phyloP scores from a whole-genome alignment of 176 grass and related monocot species.

The Oryza australiensis region DNA sequence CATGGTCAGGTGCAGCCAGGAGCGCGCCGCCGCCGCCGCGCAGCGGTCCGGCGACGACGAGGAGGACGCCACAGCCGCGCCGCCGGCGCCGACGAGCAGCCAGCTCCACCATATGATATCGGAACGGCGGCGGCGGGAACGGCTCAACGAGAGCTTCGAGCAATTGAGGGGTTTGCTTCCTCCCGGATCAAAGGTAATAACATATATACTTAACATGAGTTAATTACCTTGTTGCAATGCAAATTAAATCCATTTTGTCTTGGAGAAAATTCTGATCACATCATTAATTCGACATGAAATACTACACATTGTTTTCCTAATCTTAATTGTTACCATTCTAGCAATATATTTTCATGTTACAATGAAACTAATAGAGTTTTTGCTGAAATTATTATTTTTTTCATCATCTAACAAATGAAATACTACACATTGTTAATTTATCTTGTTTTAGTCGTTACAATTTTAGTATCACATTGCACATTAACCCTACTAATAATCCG shows the following conservation, averaged over 20 bases:
- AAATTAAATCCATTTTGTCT: background rate
- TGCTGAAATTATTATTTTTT: background rate
- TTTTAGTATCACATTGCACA: background rate
- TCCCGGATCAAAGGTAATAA: constrained; percentile 55
- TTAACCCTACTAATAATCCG: background rate
- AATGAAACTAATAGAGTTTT: too few species aligned
- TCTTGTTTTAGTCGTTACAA: background rate
- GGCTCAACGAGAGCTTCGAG: constrained; percentile 78
- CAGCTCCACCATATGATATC: constrained; percentile 82
- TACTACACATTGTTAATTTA: background rate
- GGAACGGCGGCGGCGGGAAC: constrained; percentile 63
- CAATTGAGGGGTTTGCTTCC: constrained; percentile 58
- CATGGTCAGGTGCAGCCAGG: constrained; percentile 17
- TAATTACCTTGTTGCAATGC: background rate
- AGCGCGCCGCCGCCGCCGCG: background rate
- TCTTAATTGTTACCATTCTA: too few species aligned
- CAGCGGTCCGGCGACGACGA: background rate
- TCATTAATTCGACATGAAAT: constrained; percentile 5
- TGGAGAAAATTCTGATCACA: background rate
- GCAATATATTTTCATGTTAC: too few species aligned
- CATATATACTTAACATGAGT: background rate
- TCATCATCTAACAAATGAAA: background rate
- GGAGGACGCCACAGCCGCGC: background rate
- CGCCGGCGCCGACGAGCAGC: constrained; percentile 40
- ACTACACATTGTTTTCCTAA: background rate